These are phyloP conservation scores for Ustilaginoidea virens DNA, from an alignment of 2,329 filamentous ascomycete genomes.

Conservation along the genomic window DNA sequence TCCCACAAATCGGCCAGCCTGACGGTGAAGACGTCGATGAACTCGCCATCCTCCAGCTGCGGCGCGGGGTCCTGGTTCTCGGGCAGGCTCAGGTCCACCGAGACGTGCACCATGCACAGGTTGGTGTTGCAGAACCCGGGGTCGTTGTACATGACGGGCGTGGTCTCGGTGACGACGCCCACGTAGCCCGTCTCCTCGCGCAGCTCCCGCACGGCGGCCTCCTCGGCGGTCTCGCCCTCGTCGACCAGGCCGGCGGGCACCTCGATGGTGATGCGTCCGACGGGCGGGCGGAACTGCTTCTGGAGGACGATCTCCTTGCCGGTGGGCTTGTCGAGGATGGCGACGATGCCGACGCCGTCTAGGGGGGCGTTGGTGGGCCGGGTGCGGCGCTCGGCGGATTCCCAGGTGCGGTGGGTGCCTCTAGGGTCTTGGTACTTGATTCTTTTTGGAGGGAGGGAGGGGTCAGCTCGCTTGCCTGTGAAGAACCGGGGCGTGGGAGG, in stretches of 20 bases:
- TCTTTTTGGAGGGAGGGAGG: constrained; percentile 17
- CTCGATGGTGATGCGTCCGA: constrained; percentile 44
- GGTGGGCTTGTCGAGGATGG: constrained; percentile 41
- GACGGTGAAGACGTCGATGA: constrained; percentile 64
- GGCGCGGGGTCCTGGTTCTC: constrained; percentile 57
- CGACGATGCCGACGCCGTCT: constrained; percentile 60
- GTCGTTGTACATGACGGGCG: constrained; percentile 52
- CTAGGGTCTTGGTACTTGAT: constrained; percentile 49
- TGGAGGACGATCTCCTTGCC: constrained; percentile 45
- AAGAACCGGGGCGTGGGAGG: too few relatives aligned
- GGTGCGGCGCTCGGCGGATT: constrained; percentile 56
- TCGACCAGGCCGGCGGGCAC: constrained; percentile 51
- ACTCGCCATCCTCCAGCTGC: constrained; percentile 63
- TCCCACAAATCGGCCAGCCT: constrained; percentile 48
- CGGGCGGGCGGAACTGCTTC: constrained; percentile 50
- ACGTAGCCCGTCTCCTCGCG: constrained; percentile 54
- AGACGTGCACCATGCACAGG: constrained; percentile 55
- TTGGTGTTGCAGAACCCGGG: constrained; percentile 54
- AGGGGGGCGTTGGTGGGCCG: constrained; percentile 45
- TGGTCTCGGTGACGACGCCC: constrained; percentile 37
- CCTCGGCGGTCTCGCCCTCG: constrained; percentile 42
- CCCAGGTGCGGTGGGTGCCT: constrained; percentile 47
- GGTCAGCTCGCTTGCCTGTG: background rate
- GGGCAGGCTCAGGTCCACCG: constrained; percentile 51
- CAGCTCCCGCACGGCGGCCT: constrained; percentile 48